Evolutionary conservation across 177 flowering plant species (phyloP), one percentile per base, ranked within the genome.

Genomic region (Vitis hybrid): DNA sequence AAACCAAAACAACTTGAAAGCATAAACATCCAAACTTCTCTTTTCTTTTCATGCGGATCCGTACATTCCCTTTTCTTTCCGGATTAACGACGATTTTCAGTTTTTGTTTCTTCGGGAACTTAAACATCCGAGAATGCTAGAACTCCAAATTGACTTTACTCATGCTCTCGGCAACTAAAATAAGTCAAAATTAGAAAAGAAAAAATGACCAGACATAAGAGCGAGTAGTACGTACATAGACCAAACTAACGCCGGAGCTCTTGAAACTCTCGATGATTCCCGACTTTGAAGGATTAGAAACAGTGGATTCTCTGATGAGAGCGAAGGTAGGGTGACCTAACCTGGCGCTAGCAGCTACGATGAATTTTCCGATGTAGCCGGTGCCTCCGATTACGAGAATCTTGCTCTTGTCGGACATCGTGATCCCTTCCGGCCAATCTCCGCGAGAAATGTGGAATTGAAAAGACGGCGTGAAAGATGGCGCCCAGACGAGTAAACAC

Each of bases 311-410:
- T 56, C 83, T 70, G 50, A 88, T 81, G 35, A 91, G 88, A 62
- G 80, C 87, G 32, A 79, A 84, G 3, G 97, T 81, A 0, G 76
- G 79, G 60, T 78, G 75, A 13, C 83, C 48, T 40, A 40, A 40
- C 52, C 74, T 77, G 2, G 72, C 83, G 65, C 87, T 85, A 2
- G 88, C 86, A 56, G 81, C 84, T 14, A 83, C 87, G 14, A 87
- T 79, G 82, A 74, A 80, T 55, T 83, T 83, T 7, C 90, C 88
- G 64, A 85, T 83, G 77, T 79, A 82, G 0, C 90, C 87, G 0
- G 86, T 83, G 6, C 84, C 83, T 54, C 90, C 90, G 64, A 86
- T 77, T 49, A 79, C 3, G 71, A 84, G 64, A 67, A 86, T 79
- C 78, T 82, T 87, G 77, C 80, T 81, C 35, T 82, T 82, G n/a